Conservation (phyloP, 73 alveolate species). For the Urostyla sp. region DNA sequence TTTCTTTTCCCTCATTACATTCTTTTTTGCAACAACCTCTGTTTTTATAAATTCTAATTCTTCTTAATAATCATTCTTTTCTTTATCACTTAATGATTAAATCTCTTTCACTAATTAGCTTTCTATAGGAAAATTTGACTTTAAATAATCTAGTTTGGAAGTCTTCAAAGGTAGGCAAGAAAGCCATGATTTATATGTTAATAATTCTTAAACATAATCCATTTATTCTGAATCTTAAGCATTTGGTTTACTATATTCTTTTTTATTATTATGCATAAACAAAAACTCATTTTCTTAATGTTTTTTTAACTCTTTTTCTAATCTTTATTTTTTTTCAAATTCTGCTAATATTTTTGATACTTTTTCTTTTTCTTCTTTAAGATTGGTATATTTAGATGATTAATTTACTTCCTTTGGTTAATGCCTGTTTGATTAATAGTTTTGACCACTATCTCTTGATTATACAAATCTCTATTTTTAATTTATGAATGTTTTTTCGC, state of each 20-base stretch:
- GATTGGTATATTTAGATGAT: constrained; percentile 24
- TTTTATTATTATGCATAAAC: not conserved
- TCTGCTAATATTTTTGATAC: constrained; percentile 43
- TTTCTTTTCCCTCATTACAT: constrained; percentile 47
- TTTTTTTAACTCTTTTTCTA: constrained; percentile 5
- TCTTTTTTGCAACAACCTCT: constrained; percentile 43
- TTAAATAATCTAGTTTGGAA: constrained; percentile 47
- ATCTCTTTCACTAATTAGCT: not conserved
- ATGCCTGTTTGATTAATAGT: not conserved
- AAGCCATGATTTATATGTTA: constrained; percentile 54
- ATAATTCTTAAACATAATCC: constrained; percentile 5
- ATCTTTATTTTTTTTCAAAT: constrained; percentile 16
- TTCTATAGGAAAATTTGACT: constrained; percentile 47
- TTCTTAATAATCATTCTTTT: not conserved
- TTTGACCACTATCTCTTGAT: constrained; percentile 25
- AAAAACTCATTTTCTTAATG: constrained; percentile 7
- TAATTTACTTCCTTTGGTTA: not conserved
- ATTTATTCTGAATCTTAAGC: constrained; percentile 33
- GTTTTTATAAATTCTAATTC: constrained; percentile 37
- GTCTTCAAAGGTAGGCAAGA: constrained; percentile 45
- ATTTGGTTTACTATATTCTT: not conserved
- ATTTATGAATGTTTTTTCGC: not conserved
- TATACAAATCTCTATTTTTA: not conserved
- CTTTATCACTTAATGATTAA: constrained; percentile 7
- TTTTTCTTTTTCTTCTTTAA: constrained; percentile 47